Evolutionary conservation across 805 yeast species (phyloP).

Genomic region (Starmerella bombicola): DNA sequence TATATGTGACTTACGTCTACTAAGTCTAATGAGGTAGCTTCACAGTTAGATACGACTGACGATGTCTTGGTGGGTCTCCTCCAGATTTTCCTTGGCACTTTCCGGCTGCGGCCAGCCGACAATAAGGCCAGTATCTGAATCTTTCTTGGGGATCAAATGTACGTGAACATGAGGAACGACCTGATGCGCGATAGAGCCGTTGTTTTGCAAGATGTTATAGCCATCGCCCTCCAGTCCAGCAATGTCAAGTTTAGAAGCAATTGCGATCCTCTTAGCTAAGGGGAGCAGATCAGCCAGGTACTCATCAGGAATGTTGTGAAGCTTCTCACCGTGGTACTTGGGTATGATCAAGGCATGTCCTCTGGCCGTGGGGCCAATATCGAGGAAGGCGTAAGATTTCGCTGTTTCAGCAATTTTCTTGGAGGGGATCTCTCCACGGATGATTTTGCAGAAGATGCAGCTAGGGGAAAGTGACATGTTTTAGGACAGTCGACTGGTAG

Average conservation of each 20-base stretch:
- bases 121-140: constrained; percentile 56
- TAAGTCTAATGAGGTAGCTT: too few relatives aligned
- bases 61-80: constrained; percentile 51
- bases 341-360: constrained; percentile 90
- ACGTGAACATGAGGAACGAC: constrained; percentile 92
- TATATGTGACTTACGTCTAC: too few relatives aligned
- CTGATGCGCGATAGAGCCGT: constrained; percentile 92
- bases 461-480: constrained; percentile 19
- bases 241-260: constrained; percentile 42
- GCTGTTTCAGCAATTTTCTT: constrained; percentile 82
- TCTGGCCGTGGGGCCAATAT: constrained; percentile 80
- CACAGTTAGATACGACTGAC: constrained; percentile 19
- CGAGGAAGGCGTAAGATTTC: constrained; percentile 66
- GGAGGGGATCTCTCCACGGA: constrained; percentile 91
- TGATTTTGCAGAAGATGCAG: constrained; percentile 88
- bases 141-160: constrained; percentile 86
- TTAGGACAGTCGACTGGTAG: too few relatives aligned
- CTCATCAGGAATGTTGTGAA: constrained; percentile 89
- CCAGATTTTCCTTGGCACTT: constrained; percentile 55
- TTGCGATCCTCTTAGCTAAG: constrained; percentile 72
- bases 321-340: constrained; percentile 82
- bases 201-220: constrained; percentile 83
- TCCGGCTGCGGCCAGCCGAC: constrained; percentile 92
- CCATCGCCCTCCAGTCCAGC: constrained; percentile 56
- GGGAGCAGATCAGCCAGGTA: constrained; percentile 77